Percentiles rank a stretch among this genome's conserved stretches.
Evolutionary conservation across 345 rosid genomes (phyloP).

Genomic region (Combretum micranthum): DNA sequence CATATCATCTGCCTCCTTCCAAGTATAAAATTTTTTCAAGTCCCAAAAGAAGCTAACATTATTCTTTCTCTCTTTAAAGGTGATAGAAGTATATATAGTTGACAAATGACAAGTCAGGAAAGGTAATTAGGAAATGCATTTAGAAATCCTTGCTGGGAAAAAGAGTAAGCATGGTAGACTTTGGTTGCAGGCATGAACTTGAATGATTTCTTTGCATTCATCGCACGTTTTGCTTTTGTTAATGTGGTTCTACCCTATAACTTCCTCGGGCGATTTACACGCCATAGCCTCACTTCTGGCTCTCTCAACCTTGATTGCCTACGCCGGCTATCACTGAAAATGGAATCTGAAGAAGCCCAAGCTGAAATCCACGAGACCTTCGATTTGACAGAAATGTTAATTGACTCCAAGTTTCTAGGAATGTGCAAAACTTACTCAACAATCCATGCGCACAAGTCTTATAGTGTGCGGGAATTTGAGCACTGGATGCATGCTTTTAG

Average conservation of each 20-base stretch:
- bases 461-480: conserved; percentile 18
- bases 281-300: conserved; percentile 28
- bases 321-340: conserved; percentile 31
- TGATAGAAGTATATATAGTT: too few relatives aligned
- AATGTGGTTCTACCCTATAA: conserved; percentile 35
- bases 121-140: too few relatives aligned
- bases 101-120: too few relatives aligned
- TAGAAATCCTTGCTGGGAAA: too few relatives aligned
- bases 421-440: conserved; percentile 40
- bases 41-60: too few relatives aligned
- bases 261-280: conserved; percentile 21
- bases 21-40: background rate
- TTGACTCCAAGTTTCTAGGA: conserved; percentile 45
- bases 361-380: conserved; percentile 26
- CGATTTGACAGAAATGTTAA: conserved; percentile 32
- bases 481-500: conserved; percentile 19
- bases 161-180: background rate
- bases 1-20: background rate
- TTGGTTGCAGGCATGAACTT: conserved; percentile 73
- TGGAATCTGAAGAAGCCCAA: conserved; percentile 38
- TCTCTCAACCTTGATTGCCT: conserved; percentile 41
- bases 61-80: too few relatives aligned
- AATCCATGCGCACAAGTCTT: conserved; percentile 30
- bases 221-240: conserved; percentile 51
- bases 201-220: conserved; percentile 56